These are phyloP conservation scores for Senecio squalidus DNA, from an alignment of 140 eudicot species.

Conservation along the genomic window DNA sequence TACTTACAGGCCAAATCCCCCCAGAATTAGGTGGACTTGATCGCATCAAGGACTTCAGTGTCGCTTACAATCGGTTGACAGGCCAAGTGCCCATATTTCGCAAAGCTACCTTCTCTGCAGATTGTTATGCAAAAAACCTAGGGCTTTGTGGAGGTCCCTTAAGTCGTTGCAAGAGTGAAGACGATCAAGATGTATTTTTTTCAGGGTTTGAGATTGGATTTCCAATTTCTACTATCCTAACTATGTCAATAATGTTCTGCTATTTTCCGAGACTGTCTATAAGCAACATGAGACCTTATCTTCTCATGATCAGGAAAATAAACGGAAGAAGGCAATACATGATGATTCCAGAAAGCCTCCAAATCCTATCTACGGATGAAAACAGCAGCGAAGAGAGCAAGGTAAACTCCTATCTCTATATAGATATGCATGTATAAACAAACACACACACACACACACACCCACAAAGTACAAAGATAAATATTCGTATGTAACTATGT, in stretches of 20 bases:
- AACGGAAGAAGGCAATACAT: not conserved
- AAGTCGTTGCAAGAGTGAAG: constrained; percentile 15
- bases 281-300: not conserved
- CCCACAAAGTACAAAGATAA: not conserved
- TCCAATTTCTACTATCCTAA: constrained; percentile 8
- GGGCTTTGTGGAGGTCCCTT: constrained; percentile 57
- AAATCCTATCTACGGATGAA: not conserved
- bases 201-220: constrained; percentile 13
- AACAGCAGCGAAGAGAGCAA: constrained; percentile 11
- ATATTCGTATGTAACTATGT: not conserved
- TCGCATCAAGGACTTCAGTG: constrained; percentile 32
- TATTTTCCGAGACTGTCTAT: not conserved
- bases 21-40: constrained; percentile 14
- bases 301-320: constrained; percentile 1
- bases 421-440: not conserved
- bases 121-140: constrained; percentile 29
- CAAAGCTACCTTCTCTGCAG: not conserved
- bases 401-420: not conserved
- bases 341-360: constrained; percentile 9
- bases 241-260: constrained; percentile 3
- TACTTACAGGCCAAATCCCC: constrained; percentile 39
- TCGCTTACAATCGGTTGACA: constrained; percentile 31
- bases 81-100: constrained; percentile 35
- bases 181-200: constrained; percentile 5
- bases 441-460: not conserved